Base-by-base conservation (phyloP, 2,329 filamentous ascomycete species). In the Cryphonectria naterciae region DNA sequence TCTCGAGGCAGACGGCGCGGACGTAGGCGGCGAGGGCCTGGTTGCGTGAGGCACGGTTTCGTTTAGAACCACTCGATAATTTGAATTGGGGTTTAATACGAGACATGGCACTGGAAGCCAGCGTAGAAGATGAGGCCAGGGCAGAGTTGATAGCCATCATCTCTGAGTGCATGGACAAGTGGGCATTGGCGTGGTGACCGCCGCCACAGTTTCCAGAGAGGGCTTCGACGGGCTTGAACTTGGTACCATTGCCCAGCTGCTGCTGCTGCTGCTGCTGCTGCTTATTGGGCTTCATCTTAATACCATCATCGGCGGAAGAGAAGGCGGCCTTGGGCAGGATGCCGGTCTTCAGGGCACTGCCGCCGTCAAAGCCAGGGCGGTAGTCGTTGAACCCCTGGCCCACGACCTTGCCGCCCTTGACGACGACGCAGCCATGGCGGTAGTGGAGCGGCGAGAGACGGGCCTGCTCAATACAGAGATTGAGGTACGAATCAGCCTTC, bases 141-240 rank as follows among this genome's bases (percentile, higher is more conserved):
- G 85, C 84, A 39, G 82, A 83, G 75, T 84, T 82, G 75, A 88
- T 85, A 39, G 85, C 85, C 84, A 86, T 86, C 84, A 87, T 87
- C 80, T 87, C 85, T 4, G 83, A 83, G 74, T 87, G 85, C 83
- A 87, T 86, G 22, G 81, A 84, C 25, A 87, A 78, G 13, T 82
- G 80, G 41, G 78, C 78, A 73, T 84, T 85, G 68, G 80, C 79
- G 43, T 79, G 76, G 68, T 79, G 78, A 25, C 81, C 81, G 49
- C 78, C 78, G 60, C 79, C 70, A 19, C 72, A 68, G 39, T 68
- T 67, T 19, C 72, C 69, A 11, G 61, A 77, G 49, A 77, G 75
- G 70, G 75, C 74, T 75, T 83, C 81, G 68, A 81, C 82, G 2
- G 78, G 78, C 62, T 79, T 80, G 73, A 84, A 84, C n/a, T 63